Evolutionary conservation across 129 eudicot species (phyloP).

Genomic region (Chrysanthemum makinoi): DNA sequence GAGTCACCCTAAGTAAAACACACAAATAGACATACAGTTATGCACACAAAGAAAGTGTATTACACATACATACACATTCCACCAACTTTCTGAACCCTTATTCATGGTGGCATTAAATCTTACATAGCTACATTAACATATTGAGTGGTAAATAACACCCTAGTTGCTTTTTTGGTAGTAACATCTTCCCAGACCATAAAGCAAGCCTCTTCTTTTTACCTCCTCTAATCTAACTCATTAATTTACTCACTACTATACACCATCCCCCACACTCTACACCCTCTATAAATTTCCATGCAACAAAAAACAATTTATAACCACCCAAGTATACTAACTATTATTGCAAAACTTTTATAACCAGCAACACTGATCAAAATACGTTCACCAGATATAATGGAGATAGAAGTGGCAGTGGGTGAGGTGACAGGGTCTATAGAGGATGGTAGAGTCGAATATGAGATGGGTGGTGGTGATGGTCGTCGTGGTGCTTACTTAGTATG

Average conservation of each 20-base stretch:
- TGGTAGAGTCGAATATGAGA: slow-evolving; percentile 24
- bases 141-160: slow-evolving; percentile 20
- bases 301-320: not conserved
- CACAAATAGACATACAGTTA: slow-evolving; percentile 30
- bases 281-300: slow-evolving; percentile 26
- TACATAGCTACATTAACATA: slow-evolving; percentile 18
- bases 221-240: slow-evolving; percentile 25
- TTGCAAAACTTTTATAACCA: not conserved
- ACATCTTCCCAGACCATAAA: slow-evolving; percentile 44
- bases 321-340: not conserved
- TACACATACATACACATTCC: slow-evolving; percentile 25
- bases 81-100: slow-evolving; percentile 37
- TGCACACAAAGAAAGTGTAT: slow-evolving; percentile 31
- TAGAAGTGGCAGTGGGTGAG: slow-evolving; percentile 37
- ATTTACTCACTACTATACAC: not conserved
- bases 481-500: slow-evolving; percentile 55
- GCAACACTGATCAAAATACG: not conserved
- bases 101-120: slow-evolving; percentile 36
- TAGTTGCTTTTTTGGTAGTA: slow-evolving; percentile 30
- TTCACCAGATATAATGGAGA: slow-evolving; percentile 33
- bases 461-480: slow-evolving; percentile 16
- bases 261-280: slow-evolving; percentile 1
- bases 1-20: slow-evolving; percentile 19
- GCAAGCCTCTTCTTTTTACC: slow-evolving; percentile 27
- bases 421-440: slow-evolving; percentile 20